Evolutionary conservation across 305 asterid species (phyloP).

Genomic region (Lippia alba): DNA sequence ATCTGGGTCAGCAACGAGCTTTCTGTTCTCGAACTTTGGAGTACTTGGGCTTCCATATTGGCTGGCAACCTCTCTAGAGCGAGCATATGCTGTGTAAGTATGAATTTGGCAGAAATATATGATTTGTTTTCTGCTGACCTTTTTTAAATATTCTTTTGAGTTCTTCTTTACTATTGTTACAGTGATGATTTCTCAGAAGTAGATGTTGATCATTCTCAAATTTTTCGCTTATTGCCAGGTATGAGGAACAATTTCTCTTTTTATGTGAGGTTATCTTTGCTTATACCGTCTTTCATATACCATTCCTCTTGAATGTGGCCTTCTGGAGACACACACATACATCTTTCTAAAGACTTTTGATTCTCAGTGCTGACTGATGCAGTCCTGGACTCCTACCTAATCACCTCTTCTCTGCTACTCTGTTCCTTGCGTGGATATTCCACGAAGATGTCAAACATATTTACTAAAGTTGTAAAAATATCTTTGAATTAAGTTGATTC

Average conservation of each 20-base stretch:
- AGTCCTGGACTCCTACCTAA: background rate
- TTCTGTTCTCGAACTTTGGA: conserved; percentile 73
- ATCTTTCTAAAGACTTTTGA: conserved; percentile 7
- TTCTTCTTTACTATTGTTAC: conserved; percentile 35
- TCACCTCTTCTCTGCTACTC: background rate
- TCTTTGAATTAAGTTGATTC: background rate
- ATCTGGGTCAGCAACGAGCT: conserved; percentile 59
- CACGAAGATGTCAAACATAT: conserved; percentile 1
- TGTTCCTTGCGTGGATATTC: background rate
- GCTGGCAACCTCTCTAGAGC: conserved; percentile 71
- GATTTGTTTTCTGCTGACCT: conserved; percentile 31
- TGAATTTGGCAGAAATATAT: conserved; percentile 9
- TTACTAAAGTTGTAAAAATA: background rate
- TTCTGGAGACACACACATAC: background rate
- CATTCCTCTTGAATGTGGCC: conserved; percentile 13
- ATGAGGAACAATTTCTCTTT: conserved; percentile 30
- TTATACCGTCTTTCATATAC: conserved; percentile 8
- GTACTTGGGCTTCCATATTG: conserved; percentile 92
- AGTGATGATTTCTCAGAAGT: conserved; percentile 56
- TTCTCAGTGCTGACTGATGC: conserved; percentile 8
- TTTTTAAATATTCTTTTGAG: conserved; percentile 29
- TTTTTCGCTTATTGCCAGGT: conserved; percentile 82
- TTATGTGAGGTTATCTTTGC: conserved; percentile 25
- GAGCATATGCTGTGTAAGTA: conserved; percentile 68
- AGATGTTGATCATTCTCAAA: conserved; percentile 59